These are phyloP conservation scores for Skeletonema tropicum DNA, from an alignment of 108 stramenopile species.

Conservation along the genomic window DNA sequence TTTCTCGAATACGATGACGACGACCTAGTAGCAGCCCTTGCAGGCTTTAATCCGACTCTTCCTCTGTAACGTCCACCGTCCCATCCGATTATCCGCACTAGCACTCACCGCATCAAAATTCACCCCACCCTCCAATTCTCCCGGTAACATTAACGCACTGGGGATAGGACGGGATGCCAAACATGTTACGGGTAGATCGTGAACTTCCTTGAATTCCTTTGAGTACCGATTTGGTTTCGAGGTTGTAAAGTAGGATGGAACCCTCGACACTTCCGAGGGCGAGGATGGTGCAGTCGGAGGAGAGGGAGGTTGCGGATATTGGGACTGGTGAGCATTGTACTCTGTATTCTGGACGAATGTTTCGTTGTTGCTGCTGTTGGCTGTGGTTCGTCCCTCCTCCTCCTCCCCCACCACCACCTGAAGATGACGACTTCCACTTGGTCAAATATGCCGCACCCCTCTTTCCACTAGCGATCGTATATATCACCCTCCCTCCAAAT, in stretches of 20 bases:
- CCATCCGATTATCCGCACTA: slow-evolving; percentile 79
- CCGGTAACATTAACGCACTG: slow-evolving; percentile 50
- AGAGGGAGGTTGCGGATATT: slow-evolving; percentile 77
- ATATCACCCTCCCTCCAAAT: slow-evolving; percentile 69
- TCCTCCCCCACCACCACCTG: neutral
- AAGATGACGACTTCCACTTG: slow-evolving; percentile 47
- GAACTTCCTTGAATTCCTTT: slow-evolving; percentile 72
- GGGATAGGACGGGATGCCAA: slow-evolving; percentile 78
- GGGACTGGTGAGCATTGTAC: slow-evolving; percentile 66
- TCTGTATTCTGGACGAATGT: slow-evolving; percentile 49
- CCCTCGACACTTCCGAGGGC: slow-evolving; percentile 77
- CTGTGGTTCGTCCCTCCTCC: neutral
- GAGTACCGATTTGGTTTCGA: slow-evolving; percentile 52
- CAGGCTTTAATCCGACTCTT: slow-evolving; percentile 38
- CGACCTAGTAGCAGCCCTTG: neutral
- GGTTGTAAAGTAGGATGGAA: slow-evolving; percentile 62
- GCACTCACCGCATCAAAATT: slow-evolving; percentile 75
- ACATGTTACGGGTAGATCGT: slow-evolving; percentile 87
- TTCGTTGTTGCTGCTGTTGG: slow-evolving; percentile 5
- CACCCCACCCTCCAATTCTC: slow-evolving; percentile 65
- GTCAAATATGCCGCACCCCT: slow-evolving; percentile 72
- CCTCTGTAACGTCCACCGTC: slow-evolving; percentile 61
- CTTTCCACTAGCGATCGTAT: slow-evolving; percentile 76
- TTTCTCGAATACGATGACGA: neutral
- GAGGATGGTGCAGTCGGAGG: slow-evolving; percentile 60